phyloP scores from a whole-genome alignment of 2,329 filamentous ascomycete genomes.

The Phialophora expanda region DNA sequence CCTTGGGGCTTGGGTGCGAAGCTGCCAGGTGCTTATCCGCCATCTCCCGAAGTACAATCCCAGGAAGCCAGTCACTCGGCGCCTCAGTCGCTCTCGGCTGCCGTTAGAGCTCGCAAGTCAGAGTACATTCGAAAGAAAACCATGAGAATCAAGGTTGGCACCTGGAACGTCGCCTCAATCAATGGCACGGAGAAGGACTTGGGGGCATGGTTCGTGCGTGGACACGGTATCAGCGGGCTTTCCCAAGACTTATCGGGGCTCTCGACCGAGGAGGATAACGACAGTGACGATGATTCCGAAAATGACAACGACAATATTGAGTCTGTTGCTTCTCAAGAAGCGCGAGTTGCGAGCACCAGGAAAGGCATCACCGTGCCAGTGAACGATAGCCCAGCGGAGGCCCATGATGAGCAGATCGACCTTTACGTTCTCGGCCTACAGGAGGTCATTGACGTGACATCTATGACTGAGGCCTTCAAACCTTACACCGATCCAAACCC shows the following conservation, averaged over 20 bases:
- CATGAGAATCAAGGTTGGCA: slow-evolving; percentile 85
- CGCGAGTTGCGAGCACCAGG: slow-evolving; percentile 49
- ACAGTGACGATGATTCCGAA: slow-evolving; percentile 34
- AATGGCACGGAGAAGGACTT: slow-evolving; percentile 87
- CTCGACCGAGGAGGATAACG: slow-evolving; percentile 39
- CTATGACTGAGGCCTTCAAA: slow-evolving; percentile 76
- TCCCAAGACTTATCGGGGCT: slow-evolving; percentile 66
- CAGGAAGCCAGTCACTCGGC: slow-evolving; percentile 38
- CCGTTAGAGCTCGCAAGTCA: slow-evolving; percentile 71
- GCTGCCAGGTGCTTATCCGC: slow-evolving; percentile 58
- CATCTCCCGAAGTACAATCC: slow-evolving; percentile 34
- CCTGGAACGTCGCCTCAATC: slow-evolving; percentile 91
- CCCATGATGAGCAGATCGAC: slow-evolving; percentile 70
- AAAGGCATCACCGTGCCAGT: slow-evolving; percentile 53
- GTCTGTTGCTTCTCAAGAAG: slow-evolving; percentile 55
- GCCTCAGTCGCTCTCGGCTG: slow-evolving; percentile 57
- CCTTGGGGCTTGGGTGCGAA: slow-evolving; percentile 42
- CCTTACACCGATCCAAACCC: slow-evolving; percentile 74
- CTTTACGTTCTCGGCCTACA: slow-evolving; percentile 91
- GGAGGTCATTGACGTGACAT: slow-evolving; percentile 86
- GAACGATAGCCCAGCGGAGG: slow-evolving; percentile 54
- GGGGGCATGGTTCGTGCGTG: slow-evolving; percentile 83
- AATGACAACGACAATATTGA: slow-evolving; percentile 43
- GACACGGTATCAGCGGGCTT: slow-evolving; percentile 74
- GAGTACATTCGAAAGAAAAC: slow-evolving; percentile 79